Base-by-base conservation (phyloP, 192 early-diverging fungal species). In the Geranomyces michiganensis region DNA sequence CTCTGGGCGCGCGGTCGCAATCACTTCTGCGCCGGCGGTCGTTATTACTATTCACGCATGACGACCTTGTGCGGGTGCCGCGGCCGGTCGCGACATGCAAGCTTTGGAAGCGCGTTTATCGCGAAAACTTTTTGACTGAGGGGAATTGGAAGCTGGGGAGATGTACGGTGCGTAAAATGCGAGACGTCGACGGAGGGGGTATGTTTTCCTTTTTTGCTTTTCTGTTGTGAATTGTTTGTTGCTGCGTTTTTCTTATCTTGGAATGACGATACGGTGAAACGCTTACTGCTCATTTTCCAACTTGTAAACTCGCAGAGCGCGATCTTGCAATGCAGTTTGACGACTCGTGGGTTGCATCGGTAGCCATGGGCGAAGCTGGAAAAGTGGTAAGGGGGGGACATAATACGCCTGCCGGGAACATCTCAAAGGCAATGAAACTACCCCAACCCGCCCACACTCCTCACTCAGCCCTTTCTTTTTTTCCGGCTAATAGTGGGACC, bases 261-360 rank as follows among this genome's bases (percentile, higher is more conserved):
- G 30, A 1, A 8, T 2, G 26, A 2, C 24, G n/a, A 0, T 0
- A 0, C 0, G 29, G 30, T 14, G 12, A 13, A 14, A 19, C 46
- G 56, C 56, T 67, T 53, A 26, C 14, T 19, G 29, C 47, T 17
- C 17, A 12, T 64, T 1, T 3, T 32, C n/a, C n/a, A n/a, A 6
- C 19, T 41, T 21, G 67, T 29, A 21, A 13, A 44, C 49, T 64
- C 4, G 43, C 29, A 43, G 75, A 33, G 27, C 41, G 77, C 8
- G n/a, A 74, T n/a, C 56, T 84, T 45, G 68, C 66, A 29, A 74
- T 85, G 67, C 69, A 78, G 30, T 79, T 85, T 63, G 78, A 82
- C 65, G 80, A 85, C n/a, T 60, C 66, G 9, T 76, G 75, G 70
- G 83, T 79, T 3, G 75, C 82, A 0, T 73, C 78, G 6, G 73